Conservation (phyloP, 139 green algal species). For the Coccomyxa sp. region DNA sequence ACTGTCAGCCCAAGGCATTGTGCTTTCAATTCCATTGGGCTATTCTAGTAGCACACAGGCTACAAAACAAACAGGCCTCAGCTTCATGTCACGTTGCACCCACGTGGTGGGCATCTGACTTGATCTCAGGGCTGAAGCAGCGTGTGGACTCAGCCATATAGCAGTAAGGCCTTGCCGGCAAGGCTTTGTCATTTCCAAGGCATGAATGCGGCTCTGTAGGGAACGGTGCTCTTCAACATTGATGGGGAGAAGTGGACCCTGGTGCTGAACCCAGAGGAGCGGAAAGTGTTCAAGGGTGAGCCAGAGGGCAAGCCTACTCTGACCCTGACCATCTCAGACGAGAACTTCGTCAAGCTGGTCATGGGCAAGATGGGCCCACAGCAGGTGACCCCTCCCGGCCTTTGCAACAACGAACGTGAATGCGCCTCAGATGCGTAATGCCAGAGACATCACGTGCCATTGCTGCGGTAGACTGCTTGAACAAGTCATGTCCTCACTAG, state of each 20-base stretch:
- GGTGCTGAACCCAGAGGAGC: slow-evolving; percentile 59
- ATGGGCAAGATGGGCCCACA: slow-evolving; percentile 82
- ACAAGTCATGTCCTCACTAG: too few species aligned
- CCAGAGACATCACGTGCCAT: too few species aligned
- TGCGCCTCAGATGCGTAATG: too few species aligned
- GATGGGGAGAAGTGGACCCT: slow-evolving; percentile 69
- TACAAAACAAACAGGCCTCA: background rate
- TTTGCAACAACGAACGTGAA: background rate
- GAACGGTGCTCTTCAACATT: slow-evolving; percentile 80
- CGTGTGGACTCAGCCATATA: too few species aligned
- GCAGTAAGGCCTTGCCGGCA: too few species aligned
- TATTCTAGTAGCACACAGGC: background rate
- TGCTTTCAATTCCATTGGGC: background rate
- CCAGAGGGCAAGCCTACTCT: slow-evolving; percentile 57
- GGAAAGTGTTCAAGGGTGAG: slow-evolving; percentile 27
- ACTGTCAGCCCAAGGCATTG: too few species aligned
- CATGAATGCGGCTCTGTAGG: slow-evolving; percentile 47
- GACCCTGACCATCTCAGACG: slow-evolving; percentile 68
- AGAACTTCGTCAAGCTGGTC: slow-evolving; percentile 74
- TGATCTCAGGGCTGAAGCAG: too few species aligned
- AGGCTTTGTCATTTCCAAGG: too few species aligned
- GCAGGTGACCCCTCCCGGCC: slow-evolving; percentile 50
- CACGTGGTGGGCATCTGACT: too few species aligned
- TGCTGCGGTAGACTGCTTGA: too few species aligned
- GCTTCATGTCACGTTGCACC: too few species aligned